Evolutionary conservation across 352 stramenopile genomes (phyloP).

Genomic region (Globisporangium perplexum): DNA sequence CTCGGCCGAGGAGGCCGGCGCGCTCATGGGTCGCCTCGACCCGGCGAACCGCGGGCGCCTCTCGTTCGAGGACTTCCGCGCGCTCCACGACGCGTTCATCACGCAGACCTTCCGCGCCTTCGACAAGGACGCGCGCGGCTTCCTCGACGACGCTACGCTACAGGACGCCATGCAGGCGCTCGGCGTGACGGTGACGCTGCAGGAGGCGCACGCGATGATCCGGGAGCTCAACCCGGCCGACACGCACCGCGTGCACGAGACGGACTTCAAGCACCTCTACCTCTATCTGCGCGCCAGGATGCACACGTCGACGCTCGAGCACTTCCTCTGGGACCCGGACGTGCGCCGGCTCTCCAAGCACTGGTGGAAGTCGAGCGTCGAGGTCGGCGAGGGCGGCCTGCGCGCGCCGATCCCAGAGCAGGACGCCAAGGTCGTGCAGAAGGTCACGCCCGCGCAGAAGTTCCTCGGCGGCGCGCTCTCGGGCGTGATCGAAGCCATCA

Average conservation of each 20-base stretch:
- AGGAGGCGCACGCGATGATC: constrained; percentile 79
- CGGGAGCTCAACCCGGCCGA: constrained; percentile 61
- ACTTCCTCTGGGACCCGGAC: constrained; percentile 74
- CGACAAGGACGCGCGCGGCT: constrained; percentile 62
- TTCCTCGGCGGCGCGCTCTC: constrained; percentile 83
- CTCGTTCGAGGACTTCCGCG: constrained; percentile 69
- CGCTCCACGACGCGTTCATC: constrained; percentile 76
- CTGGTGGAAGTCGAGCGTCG: constrained; percentile 84
- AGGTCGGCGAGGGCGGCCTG: constrained; percentile 67
- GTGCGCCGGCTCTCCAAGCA: constrained; percentile 83
- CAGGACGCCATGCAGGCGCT: constrained; percentile 61
- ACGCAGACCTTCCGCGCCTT: constrained; percentile 65
- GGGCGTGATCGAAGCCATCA: constrained; percentile 80
- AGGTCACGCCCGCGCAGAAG: constrained; percentile 67
- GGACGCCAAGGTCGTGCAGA: constrained; percentile 31
- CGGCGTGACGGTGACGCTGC: constrained; percentile 60
- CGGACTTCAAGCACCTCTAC: constrained; percentile 83
- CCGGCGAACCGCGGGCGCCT: constrained; percentile 62
- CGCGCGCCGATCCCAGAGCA: constrained; percentile 42
- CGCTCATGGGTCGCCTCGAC: constrained; percentile 68
- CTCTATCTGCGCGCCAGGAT: constrained; percentile 76
- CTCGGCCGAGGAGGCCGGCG: constrained; percentile 41
- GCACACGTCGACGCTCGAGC: constrained; percentile 59
- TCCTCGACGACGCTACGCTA: constrained; percentile 56
- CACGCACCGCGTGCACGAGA: constrained; percentile 56